Percentiles rank a stretch among this genome's conserved stretches.
Conservation (phyloP, 2,329 filamentous ascomycete species). For the Ophiognomonia clavigignenti-juglandacearum region DNA sequence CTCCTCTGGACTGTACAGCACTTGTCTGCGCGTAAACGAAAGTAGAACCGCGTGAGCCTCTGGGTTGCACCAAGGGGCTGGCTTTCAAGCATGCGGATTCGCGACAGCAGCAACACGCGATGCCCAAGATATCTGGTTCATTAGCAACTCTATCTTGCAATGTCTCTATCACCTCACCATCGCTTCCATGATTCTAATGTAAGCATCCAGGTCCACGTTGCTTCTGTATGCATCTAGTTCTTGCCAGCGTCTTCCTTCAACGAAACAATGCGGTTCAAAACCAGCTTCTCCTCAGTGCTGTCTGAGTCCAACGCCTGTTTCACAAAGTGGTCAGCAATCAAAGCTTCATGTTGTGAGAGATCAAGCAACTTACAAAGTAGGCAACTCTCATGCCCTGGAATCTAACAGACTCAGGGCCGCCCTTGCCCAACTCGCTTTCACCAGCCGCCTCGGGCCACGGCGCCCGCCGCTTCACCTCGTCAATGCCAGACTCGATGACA, state of each 20-base stretch:
- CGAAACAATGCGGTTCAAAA: conserved; percentile 88
- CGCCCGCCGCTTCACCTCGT: conserved; percentile 66
- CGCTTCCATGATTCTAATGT: not conserved
- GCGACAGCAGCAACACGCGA: too few species aligned
- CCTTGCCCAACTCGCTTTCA: conserved; percentile 57
- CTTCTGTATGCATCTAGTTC: conserved; percentile 27
- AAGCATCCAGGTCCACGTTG: too few species aligned
- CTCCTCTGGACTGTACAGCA: too few species aligned
- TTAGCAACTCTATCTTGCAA: too few species aligned
- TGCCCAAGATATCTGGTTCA: not conserved
- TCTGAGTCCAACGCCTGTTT: conserved; percentile 67
- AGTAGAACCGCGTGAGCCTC: too few species aligned
- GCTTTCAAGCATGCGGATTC: too few species aligned
- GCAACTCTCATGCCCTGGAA: conserved; percentile 91
- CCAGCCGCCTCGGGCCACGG: conserved; percentile 80
- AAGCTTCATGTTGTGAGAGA: not conserved
- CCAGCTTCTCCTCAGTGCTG: conserved; percentile 70
- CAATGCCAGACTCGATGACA: conserved; percentile 77
- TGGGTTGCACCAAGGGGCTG: too few species aligned
- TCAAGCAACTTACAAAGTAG: conserved; percentile 59
- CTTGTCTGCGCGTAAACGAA: too few species aligned
- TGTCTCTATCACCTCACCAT: not conserved
- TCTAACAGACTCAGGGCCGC: conserved; percentile 68
- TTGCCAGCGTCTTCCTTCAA: conserved; percentile 84
- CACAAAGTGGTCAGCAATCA: not conserved